A percentile compares a stretch with the other conserved stretches of the same genome.
Conservation (phyloP, 2,329 filamentous ascomycete species). For the Cercospora zeina region DNA sequence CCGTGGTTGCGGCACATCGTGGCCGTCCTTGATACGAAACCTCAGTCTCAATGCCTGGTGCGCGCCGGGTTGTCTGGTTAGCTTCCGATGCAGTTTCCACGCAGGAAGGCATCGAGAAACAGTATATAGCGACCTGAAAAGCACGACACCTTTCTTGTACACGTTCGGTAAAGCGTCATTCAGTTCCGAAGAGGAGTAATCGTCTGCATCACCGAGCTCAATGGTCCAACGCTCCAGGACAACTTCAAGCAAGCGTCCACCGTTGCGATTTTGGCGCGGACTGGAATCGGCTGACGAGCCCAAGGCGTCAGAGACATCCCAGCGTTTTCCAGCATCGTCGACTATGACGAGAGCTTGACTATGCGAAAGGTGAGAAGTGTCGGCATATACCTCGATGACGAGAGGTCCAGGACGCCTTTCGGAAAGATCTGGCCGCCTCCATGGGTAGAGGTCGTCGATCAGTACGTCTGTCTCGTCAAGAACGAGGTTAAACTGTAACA, state of each 20-base stretch:
- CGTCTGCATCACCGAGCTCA: constrained; percentile 66
- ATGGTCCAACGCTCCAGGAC: constrained; percentile 90
- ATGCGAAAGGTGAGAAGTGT: constrained; percentile 64
- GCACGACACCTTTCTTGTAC: constrained; percentile 95
- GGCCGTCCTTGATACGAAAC: constrained; percentile 72
- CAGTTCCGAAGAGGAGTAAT: constrained; percentile 57
- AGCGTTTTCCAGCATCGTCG: constrained; percentile 86
- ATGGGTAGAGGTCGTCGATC: constrained; percentile 73
- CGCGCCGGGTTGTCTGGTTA: constrained; percentile 67
- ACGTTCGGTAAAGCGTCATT: constrained; percentile 72
- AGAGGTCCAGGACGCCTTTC: constrained; percentile 77
- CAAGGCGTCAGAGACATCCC: constrained; percentile 85
- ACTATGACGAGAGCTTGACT: constrained; percentile 85
- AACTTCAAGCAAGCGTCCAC: constrained; percentile 63
- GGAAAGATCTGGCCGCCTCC: constrained; percentile 76
- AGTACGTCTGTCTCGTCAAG: constrained; percentile 91
- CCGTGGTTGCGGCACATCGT: constrained; percentile 49
- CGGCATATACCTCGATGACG: constrained; percentile 83
- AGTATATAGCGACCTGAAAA: constrained; percentile 85
- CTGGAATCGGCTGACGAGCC: constrained; percentile 58
- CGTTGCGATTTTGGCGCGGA: constrained; percentile 47
- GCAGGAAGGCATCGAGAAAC: constrained; percentile 79
- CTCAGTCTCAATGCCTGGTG: constrained; percentile 67
- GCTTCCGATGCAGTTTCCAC: constrained; percentile 78
- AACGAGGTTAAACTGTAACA: constrained; percentile 86